Conservation (phyloP, 148 eudicot genomes). For the Suaeda aralocaspica region DNA sequence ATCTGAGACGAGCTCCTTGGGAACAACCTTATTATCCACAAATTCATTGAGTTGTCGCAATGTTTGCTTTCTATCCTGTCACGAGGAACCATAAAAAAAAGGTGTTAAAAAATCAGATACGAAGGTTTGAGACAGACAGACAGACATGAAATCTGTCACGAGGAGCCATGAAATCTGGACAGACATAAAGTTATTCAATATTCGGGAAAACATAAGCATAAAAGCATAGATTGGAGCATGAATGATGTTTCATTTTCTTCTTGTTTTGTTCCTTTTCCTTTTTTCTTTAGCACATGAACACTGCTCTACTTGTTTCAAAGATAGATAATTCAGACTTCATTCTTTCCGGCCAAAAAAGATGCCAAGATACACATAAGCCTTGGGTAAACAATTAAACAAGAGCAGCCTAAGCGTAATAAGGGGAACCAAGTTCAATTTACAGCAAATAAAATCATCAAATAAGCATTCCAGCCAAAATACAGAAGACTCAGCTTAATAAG, state of each 20-base stretch:
- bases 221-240: too few species aligned
- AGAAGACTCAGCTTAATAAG: neutral
- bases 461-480: too few species aligned
- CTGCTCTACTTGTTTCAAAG: neutral
- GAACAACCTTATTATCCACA: conserved; percentile 61
- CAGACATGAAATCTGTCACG: too few species aligned
- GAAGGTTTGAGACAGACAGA: too few species aligned
- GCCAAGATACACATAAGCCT: neutral
- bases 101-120: neutral
- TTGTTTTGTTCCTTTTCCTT: too few species aligned
- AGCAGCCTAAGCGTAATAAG: too few species aligned
- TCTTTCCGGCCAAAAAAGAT: neutral
- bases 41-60: conserved; percentile 66
- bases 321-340: neutral
- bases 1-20: conserved; percentile 75
- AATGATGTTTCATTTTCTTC: too few species aligned
- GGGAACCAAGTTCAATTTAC: neutral
- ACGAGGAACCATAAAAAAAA: conserved; percentile 12
- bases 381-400: too few species aligned
- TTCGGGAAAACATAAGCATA: too few species aligned
- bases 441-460: neutral
- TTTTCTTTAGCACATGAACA: neutral
- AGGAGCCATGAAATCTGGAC: too few species aligned
- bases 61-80: conserved; percentile 87
- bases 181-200: too few species aligned